Base-by-base conservation (phyloP, 225 moss, liverwort and hornwort genomes). In the Marchantia polymorpha region DNA sequence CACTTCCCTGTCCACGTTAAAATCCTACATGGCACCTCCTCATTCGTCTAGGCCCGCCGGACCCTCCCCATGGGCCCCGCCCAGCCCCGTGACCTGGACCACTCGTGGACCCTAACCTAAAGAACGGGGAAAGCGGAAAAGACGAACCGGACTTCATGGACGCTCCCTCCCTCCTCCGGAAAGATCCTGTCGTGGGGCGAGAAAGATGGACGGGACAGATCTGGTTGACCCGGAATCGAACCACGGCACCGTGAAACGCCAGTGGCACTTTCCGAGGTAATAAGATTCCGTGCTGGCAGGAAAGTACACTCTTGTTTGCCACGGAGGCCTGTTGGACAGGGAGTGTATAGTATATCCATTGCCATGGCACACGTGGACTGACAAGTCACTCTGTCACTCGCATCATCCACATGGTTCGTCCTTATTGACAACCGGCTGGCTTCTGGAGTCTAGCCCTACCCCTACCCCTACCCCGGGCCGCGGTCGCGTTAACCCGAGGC, bases 331-430 rank as follows among this genome's bases (percentile, higher is more conserved):
- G 17, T 27, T 47, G 39, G 16, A 7, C 23, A 61, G 23, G 23
- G 0, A 60, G 3, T 17, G 8, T 16, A 7, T 8, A 46, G 27
- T 27, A 69, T 46, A 46, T 16, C 17, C 46, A 39, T 46, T 46
- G 25, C 13, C 5, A 39, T 47, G 9, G 13, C 15, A 39, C 68
- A 69, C 68, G 46, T 69, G 27, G 68, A 39, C 31, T 39, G 68
- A 69, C 39, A 46, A 39, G 39, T 39, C 68, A 46, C 46, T 19
- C 39, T 69, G 68, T 46, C 68, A 69, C 6, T 16, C 20, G 17
- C 68, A 13, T 69, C 68, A 69, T 69, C 68, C 68, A 69, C 46
- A 69, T 69, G 68, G 17, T 69, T 46, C 39, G 39, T 46, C 58
- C 20, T 16, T 16, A 15, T 5, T 58, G 58, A 15, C 58, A 58